Evolutionary conservation across 257 asterid genomes (phyloP), one percentile per base, ranked within the genome.

Genomic region (Oldenlandia corymbosa): DNA sequence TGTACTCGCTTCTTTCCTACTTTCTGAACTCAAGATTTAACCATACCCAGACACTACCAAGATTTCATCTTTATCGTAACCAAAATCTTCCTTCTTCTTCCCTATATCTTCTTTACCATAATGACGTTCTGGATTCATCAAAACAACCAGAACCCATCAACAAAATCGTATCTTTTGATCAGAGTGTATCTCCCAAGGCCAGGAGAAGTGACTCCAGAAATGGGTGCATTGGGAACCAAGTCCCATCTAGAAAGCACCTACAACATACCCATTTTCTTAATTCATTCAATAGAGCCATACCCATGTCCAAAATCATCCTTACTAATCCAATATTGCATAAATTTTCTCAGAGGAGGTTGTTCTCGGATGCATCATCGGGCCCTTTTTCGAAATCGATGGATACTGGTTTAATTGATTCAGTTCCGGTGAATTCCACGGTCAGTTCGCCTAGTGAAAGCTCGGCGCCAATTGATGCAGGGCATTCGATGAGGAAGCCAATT

Each of bases 401-500:
- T 39, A 31, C 63, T 47, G n/a, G 39, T 39, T 48, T 68, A 10
- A 47, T 46, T 21, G 66, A 58, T 62, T 52, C 82, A 5, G 60
- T 64, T 37, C 64, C 67, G 36, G 83, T 71, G 58, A 65, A 62
- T 46, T 74, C 82, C 52, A 45, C 68, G 8, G 65, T 48, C 39
- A 37, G 30, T 61, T 49, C 83, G 10, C 72, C 83, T 4, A 51
- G 54, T 11, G 79, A 75, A 68, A 63, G 66, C 65, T 65, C 84
- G 47, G 10, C 78, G 53, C 85, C 87, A 16, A 87, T 90, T 47
- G 95, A 90, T 76, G 97, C 96, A 20, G 82, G 96, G 58, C 78
- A 81, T 63, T 90, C 96, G 21, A 88, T 88, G n/a, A 80, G 96
- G 68, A 90, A 84, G 68, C 96, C 96, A 21, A 71, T 80, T 64